Evolutionary conservation across 441 rosid genomes (phyloP).

Genomic region (Brassica hybrid): DNA sequence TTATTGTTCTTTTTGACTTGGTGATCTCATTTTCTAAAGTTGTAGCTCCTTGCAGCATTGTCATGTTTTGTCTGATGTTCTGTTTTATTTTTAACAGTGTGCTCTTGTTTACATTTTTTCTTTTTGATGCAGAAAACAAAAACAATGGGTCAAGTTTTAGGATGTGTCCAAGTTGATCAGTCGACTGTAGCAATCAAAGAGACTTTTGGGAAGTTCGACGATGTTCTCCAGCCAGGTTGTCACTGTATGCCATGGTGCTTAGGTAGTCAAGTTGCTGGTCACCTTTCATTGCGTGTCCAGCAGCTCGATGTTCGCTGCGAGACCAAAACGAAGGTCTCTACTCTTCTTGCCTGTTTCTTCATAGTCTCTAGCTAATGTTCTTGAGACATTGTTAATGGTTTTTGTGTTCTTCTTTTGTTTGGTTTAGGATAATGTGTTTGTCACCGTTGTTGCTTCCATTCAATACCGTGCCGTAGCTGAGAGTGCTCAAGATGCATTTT

Average conservation of each 20-base stretch:
- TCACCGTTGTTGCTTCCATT: constrained; percentile 59
- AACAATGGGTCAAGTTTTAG: constrained; percentile 70
- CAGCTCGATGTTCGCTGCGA: constrained; percentile 70
- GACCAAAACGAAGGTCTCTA: constrained; percentile 75
- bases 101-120: neutral
- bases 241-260: constrained; percentile 85
- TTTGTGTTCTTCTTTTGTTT: constrained; percentile 10
- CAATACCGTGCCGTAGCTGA: constrained; percentile 52
- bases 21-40: constrained; percentile 2
- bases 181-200: constrained; percentile 80
- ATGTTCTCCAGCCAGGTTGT: constrained; percentile 84
- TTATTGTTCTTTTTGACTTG: neutral
- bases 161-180: constrained; percentile 79
- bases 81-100: neutral
- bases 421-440: constrained; percentile 61
- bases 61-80: neutral
- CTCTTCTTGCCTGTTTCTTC: neutral
- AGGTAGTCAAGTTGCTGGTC: constrained; percentile 76
- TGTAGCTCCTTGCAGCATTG: neutral
- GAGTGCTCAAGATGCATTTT: constrained; percentile 57
- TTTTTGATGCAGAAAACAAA: constrained; percentile 11
- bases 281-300: constrained; percentile 74
- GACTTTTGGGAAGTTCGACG: constrained; percentile 80
- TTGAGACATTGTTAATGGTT: constrained; percentile 1
- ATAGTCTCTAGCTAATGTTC: constrained; percentile 34